Conservation (phyloP, 805 yeast species). For the Ogataea glucozyma region DNA sequence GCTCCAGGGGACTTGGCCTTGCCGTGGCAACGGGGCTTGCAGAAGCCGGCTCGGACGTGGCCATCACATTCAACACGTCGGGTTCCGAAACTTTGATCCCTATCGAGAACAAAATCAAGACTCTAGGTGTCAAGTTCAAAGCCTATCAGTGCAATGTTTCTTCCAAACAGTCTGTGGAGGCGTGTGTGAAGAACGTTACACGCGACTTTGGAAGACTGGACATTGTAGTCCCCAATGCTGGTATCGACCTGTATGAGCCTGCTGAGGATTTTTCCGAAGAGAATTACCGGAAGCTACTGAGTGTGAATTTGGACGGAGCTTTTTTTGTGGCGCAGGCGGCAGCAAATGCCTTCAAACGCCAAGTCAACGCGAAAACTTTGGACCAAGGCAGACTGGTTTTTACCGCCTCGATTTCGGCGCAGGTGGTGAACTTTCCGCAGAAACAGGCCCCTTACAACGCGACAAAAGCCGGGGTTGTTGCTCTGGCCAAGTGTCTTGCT, state of each 20-base stretch:
- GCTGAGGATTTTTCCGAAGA: constrained; percentile 27
- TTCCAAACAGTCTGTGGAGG: constrained; percentile 32
- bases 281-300: constrained; percentile 38
- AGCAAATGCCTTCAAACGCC: constrained; percentile 44
- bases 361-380: constrained; percentile 30
- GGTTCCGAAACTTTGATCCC: constrained; percentile 11
- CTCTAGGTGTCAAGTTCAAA: constrained; percentile 16
- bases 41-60: constrained; percentile 46
- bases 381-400: constrained; percentile 44
- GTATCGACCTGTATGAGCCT: constrained; percentile 36
- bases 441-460: constrained; percentile 47
- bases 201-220: constrained; percentile 40
- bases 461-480: constrained; percentile 47
- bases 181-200: constrained; percentile 28
- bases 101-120: constrained; percentile 9
- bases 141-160: constrained; percentile 36
- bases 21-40: constrained; percentile 53
- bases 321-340: constrained; percentile 49
- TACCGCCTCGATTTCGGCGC: constrained; percentile 53
- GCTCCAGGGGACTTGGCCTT: constrained; percentile 57
- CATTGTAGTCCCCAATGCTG: constrained; percentile 45
- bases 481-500: constrained; percentile 43
- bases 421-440: constrained; percentile 49
- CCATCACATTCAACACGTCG: constrained; percentile 36
- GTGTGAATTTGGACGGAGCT: constrained; percentile 47